A percentile compares a stretch with the other conserved stretches of the same genome.
Conservation (phyloP, 2,329 filamentous ascomycete genomes). For the Ascochyta pisi region DNA sequence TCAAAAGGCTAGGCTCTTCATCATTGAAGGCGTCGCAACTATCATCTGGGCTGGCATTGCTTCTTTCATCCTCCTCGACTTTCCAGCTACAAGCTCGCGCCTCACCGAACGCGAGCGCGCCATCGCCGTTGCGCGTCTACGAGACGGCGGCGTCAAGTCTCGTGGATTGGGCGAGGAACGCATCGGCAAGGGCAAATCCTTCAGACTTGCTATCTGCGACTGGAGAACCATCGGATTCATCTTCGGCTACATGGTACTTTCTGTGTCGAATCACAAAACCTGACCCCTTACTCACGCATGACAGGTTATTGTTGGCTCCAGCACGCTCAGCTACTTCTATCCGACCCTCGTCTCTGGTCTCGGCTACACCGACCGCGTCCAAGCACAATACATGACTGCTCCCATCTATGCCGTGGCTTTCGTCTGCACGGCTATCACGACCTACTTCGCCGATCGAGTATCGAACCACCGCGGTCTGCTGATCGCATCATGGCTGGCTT, state of each 20-base stretch:
- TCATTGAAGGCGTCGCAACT: constrained; percentile 45
- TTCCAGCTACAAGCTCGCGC: constrained; percentile 55
- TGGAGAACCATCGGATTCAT: constrained; percentile 59
- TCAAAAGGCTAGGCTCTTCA: constrained; percentile 4
- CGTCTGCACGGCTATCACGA: constrained; percentile 56
- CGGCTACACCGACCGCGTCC: constrained; percentile 54
- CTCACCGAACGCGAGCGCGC: constrained; percentile 53
- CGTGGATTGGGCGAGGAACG: constrained; percentile 38
- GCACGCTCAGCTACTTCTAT: constrained; percentile 63
- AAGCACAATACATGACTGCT: constrained; percentile 60
- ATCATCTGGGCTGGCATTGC: constrained; percentile 54
- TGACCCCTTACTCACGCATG: constrained; percentile 6
- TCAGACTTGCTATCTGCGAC: constrained; percentile 51
- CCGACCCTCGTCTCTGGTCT: constrained; percentile 61
- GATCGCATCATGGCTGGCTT: constrained; percentile 57
- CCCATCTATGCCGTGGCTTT: constrained; percentile 64
- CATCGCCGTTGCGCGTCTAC: constrained; percentile 55
- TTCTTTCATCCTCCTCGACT: constrained; percentile 58
- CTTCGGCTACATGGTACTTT: constrained; percentile 57
- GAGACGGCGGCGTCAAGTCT: constrained; percentile 52
- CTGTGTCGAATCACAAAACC: no score
- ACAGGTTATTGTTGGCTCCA: constrained; percentile 55
- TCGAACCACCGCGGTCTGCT: constrained; percentile 57
- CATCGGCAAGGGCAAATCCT: constrained; percentile 49
- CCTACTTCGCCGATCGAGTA: constrained; percentile 57